These are phyloP conservation scores for Macrocybe sp. DNA, from an alignment of 1,284 basidiomycete genomes.

Conservation along the genomic window DNA sequence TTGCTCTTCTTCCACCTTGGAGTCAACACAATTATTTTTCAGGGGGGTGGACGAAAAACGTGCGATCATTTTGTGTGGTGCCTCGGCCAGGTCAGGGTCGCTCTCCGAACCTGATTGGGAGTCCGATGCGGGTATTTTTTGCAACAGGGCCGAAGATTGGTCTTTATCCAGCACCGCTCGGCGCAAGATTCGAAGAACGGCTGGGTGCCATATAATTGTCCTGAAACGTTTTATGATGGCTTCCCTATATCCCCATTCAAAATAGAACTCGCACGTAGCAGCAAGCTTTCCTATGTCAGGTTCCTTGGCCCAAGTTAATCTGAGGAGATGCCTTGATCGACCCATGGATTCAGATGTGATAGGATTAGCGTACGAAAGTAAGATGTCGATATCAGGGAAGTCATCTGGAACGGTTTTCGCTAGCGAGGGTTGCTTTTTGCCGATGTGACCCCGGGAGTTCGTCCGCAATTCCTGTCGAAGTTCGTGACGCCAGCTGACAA, in stretches of 20 bases:
- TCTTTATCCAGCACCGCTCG: constrained; percentile 49
- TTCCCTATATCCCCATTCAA: constrained; percentile 86
- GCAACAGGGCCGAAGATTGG: constrained; percentile 4
- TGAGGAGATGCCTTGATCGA: constrained; percentile 27
- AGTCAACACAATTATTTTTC: constrained; percentile 22
- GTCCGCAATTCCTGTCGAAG: constrained; percentile 68
- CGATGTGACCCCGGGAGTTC: constrained; percentile 59
- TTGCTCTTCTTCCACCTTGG: constrained; percentile 26
- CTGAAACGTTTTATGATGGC: constrained; percentile 75
- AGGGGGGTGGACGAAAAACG: constrained; percentile 43
- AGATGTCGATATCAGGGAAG: constrained; percentile 64
- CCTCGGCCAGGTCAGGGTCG: too few relatives aligned
- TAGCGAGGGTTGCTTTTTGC: constrained; percentile 53
- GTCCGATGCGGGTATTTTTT: constrained; percentile 33
- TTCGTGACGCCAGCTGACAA: constrained; percentile 58
- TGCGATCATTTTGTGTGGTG: constrained; percentile 39
- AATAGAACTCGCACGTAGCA: constrained; percentile 75
- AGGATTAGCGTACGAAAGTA: constrained; percentile 74
- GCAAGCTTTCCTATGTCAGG: constrained; percentile 73
- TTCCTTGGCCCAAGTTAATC: constrained; percentile 53
- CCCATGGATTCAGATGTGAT: constrained; percentile 63
- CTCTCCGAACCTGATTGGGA: constrained; percentile 27
- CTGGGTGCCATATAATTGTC: constrained; percentile 70
- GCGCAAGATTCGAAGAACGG: constrained; percentile 61
- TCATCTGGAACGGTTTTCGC: constrained; percentile 55